Base-by-base conservation (phyloP, 2,329 filamentous ascomycete genomes). In the Penicillium sp. region DNA sequence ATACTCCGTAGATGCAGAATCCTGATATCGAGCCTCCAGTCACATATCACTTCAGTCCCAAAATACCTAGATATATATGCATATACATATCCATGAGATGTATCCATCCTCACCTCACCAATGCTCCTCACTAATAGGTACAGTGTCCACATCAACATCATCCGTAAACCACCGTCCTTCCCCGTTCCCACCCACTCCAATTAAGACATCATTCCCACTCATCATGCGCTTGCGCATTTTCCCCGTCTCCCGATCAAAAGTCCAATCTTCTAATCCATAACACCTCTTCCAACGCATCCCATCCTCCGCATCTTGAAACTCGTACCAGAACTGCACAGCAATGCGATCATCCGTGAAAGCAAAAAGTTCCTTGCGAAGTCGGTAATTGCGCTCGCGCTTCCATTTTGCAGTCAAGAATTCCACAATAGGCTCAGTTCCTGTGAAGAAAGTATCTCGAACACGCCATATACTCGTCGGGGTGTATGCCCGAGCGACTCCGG, bases 311-410 rank as follows among this genome's bases (percentile, higher is more conserved):
- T 93, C 89, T 59, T 85, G 81, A 74, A 85, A 92, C 72, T 95
- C 88, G 66, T 93, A 95, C 90, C 90, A 95, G 70, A 94, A 95
- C 68, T 96, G 90, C 19, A 95, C 91, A 1, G 90, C 90, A 60
- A 92, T 93, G 73, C 84, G 88, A 71, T 93, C 79, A 35, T 86
- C 85, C 0, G 76, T 79, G 66, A 91, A 94, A 1, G 89, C 80
- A 71, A 95, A 96, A 1, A 96, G 77, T 69, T 96, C 91, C 71
- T 96, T 95, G 50, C 90, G 82, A 51, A 96, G 78, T 0, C 81
- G 80, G 66, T 95, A 95, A 14, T 79, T 84, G 40, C 82, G 76
- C 70, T 95, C 91, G 18, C 79, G 82, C 40, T 79, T 73, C 90
- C 90, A 95, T 68, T 95, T 95, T 41, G 82, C 76, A 0, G 80